A percentile compares a stretch with the other conserved stretches of the same genome.
Conservation (phyloP, 2,329 filamentous ascomycete species). For the Xylaria digitata region DNA sequence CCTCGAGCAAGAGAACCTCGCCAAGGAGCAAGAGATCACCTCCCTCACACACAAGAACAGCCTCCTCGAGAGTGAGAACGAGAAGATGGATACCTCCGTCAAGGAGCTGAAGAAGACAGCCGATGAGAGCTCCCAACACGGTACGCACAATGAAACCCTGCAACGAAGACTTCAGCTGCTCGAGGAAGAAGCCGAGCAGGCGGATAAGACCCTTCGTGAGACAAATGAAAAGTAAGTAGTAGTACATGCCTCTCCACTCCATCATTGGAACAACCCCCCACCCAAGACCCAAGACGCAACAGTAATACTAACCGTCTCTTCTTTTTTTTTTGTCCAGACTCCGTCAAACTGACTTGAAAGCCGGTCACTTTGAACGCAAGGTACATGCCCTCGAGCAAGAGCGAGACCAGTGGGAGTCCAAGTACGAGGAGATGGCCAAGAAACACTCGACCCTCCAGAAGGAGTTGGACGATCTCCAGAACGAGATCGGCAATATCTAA, state of each 20-base stretch:
- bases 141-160: conserved; percentile 90
- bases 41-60: conserved; percentile 96
- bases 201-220: conserved; percentile 95
- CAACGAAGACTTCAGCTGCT: conserved; percentile 93
- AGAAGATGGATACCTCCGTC: conserved; percentile 87
- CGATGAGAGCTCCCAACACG: conserved; percentile 83
- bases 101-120: conserved; percentile 89
- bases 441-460: conserved; percentile 92
- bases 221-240: conserved; percentile 94
- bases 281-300: not conserved
- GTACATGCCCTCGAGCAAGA: conserved; percentile 94
- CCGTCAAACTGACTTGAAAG: conserved; percentile 98
- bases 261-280: not conserved
- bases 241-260: not conserved
- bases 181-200: conserved; percentile 97
- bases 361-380: conserved; percentile 99
- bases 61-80: conserved; percentile 88
- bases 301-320: conserved; percentile 20
- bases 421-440: conserved; percentile 97
- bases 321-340: conserved; percentile 68
- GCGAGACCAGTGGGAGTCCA: conserved; percentile 93
- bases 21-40: conserved; percentile 98
- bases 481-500: conserved; percentile 94
- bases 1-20: conserved; percentile 92
- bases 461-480: conserved; percentile 77